A percentile compares a stretch with the other conserved stretches of the same genome.
Conservation (phyloP, 192 early-diverging fungal species). For the Funneliformis geosporum region DNA sequence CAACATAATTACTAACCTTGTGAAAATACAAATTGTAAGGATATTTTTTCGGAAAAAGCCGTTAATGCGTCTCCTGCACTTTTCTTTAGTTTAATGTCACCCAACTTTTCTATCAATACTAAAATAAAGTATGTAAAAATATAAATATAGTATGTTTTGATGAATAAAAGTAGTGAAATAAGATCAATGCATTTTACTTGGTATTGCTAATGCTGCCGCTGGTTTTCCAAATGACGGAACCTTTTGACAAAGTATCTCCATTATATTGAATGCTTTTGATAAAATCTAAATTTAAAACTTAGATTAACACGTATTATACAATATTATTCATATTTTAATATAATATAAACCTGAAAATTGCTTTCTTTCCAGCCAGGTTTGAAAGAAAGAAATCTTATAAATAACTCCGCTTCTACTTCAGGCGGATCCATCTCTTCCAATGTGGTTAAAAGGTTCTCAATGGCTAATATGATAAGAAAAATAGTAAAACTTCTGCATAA, state of each 20-base stretch:
- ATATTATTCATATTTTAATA: neutral
- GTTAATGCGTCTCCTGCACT: constrained; percentile 78
- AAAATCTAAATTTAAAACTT: constrained; percentile 49
- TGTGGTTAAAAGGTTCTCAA: constrained; percentile 73
- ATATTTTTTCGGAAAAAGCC: constrained; percentile 71
- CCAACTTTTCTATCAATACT: constrained; percentile 88
- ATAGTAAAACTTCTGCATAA: neutral
- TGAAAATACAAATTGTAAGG: constrained; percentile 80
- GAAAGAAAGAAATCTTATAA: constrained; percentile 75
- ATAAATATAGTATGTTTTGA: constrained; percentile 8
- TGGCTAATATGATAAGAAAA: constrained; percentile 41
- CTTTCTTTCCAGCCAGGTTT: constrained; percentile 97
- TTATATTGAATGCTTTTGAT: constrained; percentile 69
- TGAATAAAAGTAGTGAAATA: neutral
- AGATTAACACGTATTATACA: neutral
- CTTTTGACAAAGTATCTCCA: constrained; percentile 69
- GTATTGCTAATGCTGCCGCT: constrained; percentile 70
- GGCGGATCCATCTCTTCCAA: constrained; percentile 55
- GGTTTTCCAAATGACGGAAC: constrained; percentile 67
- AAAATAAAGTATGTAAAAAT: constrained; percentile 2
- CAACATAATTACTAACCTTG: constrained; percentile 45
- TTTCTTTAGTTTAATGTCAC: constrained; percentile 94
- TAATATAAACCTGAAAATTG: constrained; percentile 80
- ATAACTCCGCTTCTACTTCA: constrained; percentile 74
- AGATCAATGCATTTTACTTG: constrained; percentile 40